These are phyloP conservation scores for Lentinula sp. DNA, from an alignment of 768 basidiomycete genomes.

Conservation along the genomic window DNA sequence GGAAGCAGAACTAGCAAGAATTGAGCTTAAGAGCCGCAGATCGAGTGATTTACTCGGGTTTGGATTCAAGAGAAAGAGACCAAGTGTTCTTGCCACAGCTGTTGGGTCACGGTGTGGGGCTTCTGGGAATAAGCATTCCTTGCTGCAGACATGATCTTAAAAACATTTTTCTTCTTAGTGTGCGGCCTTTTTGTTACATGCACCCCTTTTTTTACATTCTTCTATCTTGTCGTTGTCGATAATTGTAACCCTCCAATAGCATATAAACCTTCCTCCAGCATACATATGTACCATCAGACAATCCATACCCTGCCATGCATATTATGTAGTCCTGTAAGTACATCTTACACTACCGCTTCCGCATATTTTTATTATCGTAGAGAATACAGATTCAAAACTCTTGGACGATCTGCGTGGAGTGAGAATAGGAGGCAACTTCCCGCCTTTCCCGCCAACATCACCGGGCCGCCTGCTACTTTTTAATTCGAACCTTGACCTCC, in stretches of 20 bases:
- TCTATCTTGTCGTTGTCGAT: neutral
- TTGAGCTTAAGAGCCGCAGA: slow-evolving; percentile 56
- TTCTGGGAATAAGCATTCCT: neutral
- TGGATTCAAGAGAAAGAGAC: slow-evolving; percentile 23
- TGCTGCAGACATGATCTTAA: neutral
- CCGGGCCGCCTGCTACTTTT: too few species aligned
- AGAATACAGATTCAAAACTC: too few species aligned
- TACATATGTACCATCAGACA: neutral
- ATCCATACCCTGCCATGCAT: neutral
- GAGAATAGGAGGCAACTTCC: too few species aligned
- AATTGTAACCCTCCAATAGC: neutral
- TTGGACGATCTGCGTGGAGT: too few species aligned
- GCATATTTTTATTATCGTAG: neutral
- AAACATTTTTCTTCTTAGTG: neutral
- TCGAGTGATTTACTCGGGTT: slow-evolving; percentile 44
- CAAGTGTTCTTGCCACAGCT: neutral
- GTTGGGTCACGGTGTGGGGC: neutral
- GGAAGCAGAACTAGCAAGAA: slow-evolving; percentile 72
- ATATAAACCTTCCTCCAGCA: neutral
- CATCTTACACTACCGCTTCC: neutral
- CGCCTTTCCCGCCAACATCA: too few species aligned
- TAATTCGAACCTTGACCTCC: too few species aligned
- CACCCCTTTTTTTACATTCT: neutral
- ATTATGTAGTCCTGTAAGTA: neutral
- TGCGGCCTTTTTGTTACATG: neutral